These are phyloP conservation scores for Symbiodinium pilosum DNA, from an alignment of 73 alveolate genomes.

Conservation along the genomic window DNA sequence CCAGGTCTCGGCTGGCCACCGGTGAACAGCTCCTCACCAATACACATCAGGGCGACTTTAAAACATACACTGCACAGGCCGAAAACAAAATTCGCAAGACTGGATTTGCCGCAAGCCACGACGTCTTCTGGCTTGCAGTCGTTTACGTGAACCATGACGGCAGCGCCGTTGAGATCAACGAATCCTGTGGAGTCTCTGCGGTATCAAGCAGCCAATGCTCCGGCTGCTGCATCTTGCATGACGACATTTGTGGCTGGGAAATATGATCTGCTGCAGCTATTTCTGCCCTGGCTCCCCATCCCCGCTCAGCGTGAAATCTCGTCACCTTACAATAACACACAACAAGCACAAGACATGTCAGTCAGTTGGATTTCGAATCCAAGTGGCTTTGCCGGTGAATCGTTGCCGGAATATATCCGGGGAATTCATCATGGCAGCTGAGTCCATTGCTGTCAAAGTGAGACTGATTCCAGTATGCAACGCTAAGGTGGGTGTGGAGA, in stretches of 20 bases:
- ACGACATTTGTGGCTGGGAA: not conserved
- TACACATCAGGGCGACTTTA: too few relatives aligned
- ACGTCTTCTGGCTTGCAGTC: conserved; percentile 70
- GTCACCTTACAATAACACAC: not conserved
- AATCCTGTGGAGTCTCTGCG: conserved; percentile 1
- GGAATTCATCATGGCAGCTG: not conserved
- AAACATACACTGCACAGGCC: not conserved
- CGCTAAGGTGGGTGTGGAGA: not conserved
- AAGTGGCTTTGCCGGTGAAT: not conserved
- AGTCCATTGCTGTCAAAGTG: not conserved
- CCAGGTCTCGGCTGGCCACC: conserved; percentile 27
- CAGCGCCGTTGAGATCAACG: conserved; percentile 30
- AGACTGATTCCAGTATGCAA: too few relatives aligned
- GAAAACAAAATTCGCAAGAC: not conserved
- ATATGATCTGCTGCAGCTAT: not conserved
- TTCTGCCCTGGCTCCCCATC: conserved; percentile 36
- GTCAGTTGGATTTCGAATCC: too few relatives aligned
- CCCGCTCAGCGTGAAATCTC: conserved; percentile 28
- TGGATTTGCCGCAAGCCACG: conserved; percentile 18
- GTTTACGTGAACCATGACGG: conserved; percentile 44
- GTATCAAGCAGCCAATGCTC: not conserved
- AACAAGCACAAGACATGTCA: not conserved
- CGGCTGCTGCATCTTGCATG: not conserved
- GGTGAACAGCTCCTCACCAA: conserved; percentile 14
- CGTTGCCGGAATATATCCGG: not conserved